These are phyloP conservation scores for Trametes villosa DNA, from an alignment of 768 basidiomycete species.

Conservation along the genomic window DNA sequence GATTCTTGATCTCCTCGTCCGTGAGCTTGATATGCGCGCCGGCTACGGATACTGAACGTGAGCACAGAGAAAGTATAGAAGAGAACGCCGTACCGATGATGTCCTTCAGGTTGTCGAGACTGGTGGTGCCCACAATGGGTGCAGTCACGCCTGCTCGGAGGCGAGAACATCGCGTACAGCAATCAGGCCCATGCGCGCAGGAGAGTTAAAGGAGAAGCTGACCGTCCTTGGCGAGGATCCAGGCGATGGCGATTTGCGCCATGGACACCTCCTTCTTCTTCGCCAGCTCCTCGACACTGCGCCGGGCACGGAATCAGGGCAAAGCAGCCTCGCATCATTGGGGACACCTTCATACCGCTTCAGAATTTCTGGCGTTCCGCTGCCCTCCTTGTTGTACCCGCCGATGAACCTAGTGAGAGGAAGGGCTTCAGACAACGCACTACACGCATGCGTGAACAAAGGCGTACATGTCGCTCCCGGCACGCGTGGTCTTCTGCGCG, in stretches of 20 bases:
- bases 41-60: not conserved
- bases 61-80: not conserved
- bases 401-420: slow-evolving; percentile 18
- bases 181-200: slow-evolving; percentile 61
- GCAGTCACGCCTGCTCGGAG: slow-evolving; percentile 37
- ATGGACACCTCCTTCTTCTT: slow-evolving; percentile 44
- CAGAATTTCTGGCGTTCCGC: slow-evolving; percentile 24
- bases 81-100: slow-evolving; percentile 33
- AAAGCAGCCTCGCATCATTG: no score
- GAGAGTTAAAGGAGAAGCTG: slow-evolving; percentile 73
- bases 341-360: slow-evolving; percentile 18
- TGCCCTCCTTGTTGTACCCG: slow-evolving; percentile 15
- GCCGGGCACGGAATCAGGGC: not conserved
- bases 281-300: slow-evolving; percentile 41
- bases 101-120: slow-evolving; percentile 44
- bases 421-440: not conserved
- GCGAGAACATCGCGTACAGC: not conserved
- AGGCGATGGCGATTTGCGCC: slow-evolving; percentile 44
- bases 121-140: slow-evolving; percentile 48
- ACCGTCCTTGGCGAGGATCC: slow-evolving; percentile 37
- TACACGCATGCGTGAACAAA: not conserved
- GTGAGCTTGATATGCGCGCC: slow-evolving; percentile 4
- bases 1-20: slow-evolving; percentile 58
- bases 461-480: slow-evolving; percentile 30
- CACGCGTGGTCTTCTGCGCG: slow-evolving; percentile 29